A percentile compares a stretch with the other conserved stretches of the same genome.
Conservation (phyloP, 371 early-diverging fungal species). For the Rhizopus delemar region DNA sequence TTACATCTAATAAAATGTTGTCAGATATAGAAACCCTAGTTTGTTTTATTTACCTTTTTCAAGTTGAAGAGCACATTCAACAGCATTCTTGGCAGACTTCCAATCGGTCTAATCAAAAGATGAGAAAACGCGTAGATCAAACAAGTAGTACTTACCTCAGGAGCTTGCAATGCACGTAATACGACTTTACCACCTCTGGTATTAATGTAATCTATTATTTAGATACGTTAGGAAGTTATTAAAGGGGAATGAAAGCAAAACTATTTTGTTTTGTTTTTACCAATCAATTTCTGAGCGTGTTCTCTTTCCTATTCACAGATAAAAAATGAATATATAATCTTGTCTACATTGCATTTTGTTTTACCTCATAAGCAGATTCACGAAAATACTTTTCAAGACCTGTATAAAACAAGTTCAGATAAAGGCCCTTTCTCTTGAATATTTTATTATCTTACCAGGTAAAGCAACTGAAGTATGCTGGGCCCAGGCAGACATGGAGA, state of each 20-base stretch:
- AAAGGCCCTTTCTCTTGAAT: background rate
- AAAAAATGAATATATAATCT: background rate
- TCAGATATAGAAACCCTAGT: background rate
- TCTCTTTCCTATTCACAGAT: constrained; percentile 49
- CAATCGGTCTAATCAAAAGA: constrained; percentile 48
- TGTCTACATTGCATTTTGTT: background rate
- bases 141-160: constrained; percentile 36
- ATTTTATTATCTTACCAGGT: constrained; percentile 40
- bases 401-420: constrained; percentile 6
- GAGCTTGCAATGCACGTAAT: constrained; percentile 52
- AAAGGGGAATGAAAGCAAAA: background rate
- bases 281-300: constrained; percentile 59
- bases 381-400: constrained; percentile 64
- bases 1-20: constrained; percentile 52
- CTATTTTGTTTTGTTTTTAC: constrained; percentile 16
- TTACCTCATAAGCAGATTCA: constrained; percentile 54
- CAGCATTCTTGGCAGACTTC: constrained; percentile 66
- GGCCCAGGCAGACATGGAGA: constrained; percentile 62
- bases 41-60: constrained; percentile 54
- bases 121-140: constrained; percentile 4
- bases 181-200: constrained; percentile 60
- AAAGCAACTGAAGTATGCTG: constrained; percentile 55
- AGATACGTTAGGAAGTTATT: background rate
- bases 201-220: constrained; percentile 51
- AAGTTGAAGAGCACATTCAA: constrained; percentile 68